Percentiles rank a stretch among this genome's conserved stretches.
phyloP scores from a whole-genome alignment of 768 basidiomycete species.

The Naganishia randhawae region DNA sequence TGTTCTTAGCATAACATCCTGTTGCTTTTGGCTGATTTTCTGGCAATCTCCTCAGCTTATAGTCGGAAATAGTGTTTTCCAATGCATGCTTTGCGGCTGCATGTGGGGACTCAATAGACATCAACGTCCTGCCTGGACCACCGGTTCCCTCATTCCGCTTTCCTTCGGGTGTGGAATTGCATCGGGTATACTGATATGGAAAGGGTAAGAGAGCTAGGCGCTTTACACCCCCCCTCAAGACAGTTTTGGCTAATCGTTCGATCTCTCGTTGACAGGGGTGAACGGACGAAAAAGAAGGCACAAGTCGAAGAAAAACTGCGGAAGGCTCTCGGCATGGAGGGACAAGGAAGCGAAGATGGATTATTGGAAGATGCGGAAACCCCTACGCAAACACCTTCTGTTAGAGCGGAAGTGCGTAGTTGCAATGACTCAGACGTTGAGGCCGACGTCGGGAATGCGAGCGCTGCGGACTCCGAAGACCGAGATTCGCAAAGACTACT shows the following conservation, averaged over 20 bases:
- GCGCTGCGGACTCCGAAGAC: neutral
- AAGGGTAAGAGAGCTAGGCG: conserved; percentile 51
- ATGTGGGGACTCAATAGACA: conserved; percentile 69
- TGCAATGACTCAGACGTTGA: neutral
- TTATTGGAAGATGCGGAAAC: conserved; percentile 1
- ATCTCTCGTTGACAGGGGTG: conserved; percentile 18
- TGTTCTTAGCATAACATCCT: neutral
- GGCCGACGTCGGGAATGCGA: neutral
- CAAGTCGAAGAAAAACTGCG: conserved; percentile 43
- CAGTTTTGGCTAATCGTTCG: neutral
- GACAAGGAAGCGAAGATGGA: neutral
- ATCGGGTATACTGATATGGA: conserved; percentile 69
- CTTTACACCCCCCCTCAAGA: neutral
- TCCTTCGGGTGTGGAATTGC: conserved; percentile 73
- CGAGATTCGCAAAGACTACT: conserved; percentile 9
- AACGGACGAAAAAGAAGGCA: conserved; percentile 42
- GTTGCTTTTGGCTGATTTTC: neutral
- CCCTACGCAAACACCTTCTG: neutral
- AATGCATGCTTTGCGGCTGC: conserved; percentile 67
- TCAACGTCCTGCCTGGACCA: conserved; percentile 53
- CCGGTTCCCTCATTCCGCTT: conserved; percentile 63
- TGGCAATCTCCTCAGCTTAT: conserved; percentile 51
- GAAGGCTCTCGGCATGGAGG: conserved; percentile 40
- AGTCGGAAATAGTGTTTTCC: conserved; percentile 76
- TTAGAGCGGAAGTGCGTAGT: neutral